Conservation (phyloP, 805 yeast species). For the Cyberlindnera petersonii region DNA sequence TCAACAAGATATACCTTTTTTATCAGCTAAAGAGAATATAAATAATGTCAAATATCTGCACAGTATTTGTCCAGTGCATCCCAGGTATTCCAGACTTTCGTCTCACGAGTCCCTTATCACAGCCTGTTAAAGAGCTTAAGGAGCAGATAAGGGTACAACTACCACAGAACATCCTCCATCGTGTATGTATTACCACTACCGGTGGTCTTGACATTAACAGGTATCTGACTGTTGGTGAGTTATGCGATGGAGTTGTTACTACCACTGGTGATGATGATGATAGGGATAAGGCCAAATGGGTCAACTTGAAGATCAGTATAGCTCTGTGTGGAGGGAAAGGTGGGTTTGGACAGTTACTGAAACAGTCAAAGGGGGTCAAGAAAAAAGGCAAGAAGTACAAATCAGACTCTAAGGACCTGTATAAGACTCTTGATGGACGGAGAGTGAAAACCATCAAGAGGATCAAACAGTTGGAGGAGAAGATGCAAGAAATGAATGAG, state of each 20-base stretch:
- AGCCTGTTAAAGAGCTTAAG: not conserved
- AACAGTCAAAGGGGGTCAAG: slow-evolving; percentile 39
- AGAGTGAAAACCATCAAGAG: slow-evolving; percentile 34
- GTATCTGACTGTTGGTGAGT: slow-evolving; percentile 10
- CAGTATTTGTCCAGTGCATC: slow-evolving; percentile 19
- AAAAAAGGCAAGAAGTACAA: slow-evolving; percentile 24
- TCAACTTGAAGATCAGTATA: slow-evolving; percentile 31
- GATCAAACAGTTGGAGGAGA: slow-evolving; percentile 34
- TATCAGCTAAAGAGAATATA: not conserved
- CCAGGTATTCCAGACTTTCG: slow-evolving; percentile 16
- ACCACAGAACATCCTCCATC: slow-evolving; percentile 7
- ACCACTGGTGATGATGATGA: not conserved
- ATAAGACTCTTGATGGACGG: slow-evolving; percentile 39
- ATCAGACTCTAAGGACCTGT: slow-evolving; percentile 31
- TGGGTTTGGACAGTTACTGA: slow-evolving; percentile 42
- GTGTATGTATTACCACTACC: slow-evolving; percentile 9
- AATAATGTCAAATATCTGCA: slow-evolving; percentile 2
- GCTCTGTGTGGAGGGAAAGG: slow-evolving; percentile 51
- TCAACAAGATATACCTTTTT: too few relatives aligned
- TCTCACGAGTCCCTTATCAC: slow-evolving; percentile 7
- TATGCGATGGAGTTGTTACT: slow-evolving; percentile 3
- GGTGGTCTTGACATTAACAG: slow-evolving; percentile 15
- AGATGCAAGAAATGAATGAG: slow-evolving; percentile 19
- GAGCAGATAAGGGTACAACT: slow-evolving; percentile 7
- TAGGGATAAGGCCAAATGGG: slow-evolving; percentile 2